A percentile compares a stretch with the other conserved stretches of the same genome.
phyloP scores from a whole-genome alignment of 1,284 basidiomycete species.

The Cutaneotrichosporon cutaneum region DNA sequence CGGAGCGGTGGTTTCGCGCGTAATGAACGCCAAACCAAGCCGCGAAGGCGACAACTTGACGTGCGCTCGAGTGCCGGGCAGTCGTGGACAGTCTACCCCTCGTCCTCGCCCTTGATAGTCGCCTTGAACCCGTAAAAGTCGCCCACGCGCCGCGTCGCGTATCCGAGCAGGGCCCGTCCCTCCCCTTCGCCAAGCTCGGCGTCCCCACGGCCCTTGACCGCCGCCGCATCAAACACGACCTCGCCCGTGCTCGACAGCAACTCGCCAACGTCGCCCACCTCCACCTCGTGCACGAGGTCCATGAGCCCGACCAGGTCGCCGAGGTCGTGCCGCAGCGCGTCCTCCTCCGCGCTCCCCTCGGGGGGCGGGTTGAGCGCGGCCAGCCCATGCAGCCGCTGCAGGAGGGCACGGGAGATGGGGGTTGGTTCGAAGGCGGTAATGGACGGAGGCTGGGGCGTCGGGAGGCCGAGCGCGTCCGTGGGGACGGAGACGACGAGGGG shows the following conservation, averaged over 20 bases:
- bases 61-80: no score
- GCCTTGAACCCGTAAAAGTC: constrained; percentile 25
- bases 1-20: no score
- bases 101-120: not conserved
- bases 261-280: constrained; percentile 15
- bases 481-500: constrained; percentile 15
- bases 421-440: constrained; percentile 14
- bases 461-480: constrained; percentile 15
- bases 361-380: constrained; percentile 24
- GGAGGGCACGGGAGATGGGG: constrained; percentile 14
- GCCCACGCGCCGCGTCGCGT: constrained; percentile 25
- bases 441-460: constrained; percentile 14
- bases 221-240: constrained; percentile 12
- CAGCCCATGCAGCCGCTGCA: constrained; percentile 20
- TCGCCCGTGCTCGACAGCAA: constrained; percentile 20
- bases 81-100: not conserved
- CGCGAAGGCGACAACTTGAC: no score
- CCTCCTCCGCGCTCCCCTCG: constrained; percentile 15
- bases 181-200: not conserved
- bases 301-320: constrained; percentile 29
- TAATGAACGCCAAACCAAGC: no score
- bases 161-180: constrained; percentile 19
- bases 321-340: constrained; percentile 18
- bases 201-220: not conserved
- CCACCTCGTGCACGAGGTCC: constrained; percentile 24